Base-by-base conservation (phyloP, 192 early-diverging fungal species). In the Cetraspora pellucida region DNA sequence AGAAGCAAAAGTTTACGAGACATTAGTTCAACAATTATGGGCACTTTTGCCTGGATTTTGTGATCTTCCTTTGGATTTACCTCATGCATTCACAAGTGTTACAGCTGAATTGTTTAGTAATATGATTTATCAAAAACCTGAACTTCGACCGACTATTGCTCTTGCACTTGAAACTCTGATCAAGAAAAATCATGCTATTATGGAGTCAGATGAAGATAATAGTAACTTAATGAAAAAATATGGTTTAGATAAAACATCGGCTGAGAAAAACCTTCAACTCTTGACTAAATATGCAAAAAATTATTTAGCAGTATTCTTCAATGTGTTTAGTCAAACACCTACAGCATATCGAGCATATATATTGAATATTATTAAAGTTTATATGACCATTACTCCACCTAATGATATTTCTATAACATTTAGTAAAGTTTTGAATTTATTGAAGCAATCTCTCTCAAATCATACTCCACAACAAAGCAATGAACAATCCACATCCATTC, bases 1-100 rank as follows among this genome's bases (percentile, higher is more conserved):
- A 58, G 89, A 92, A 83, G 89, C 95, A 58, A 97, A 98, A 81
- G 87, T 99, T 47, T 97, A 91, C 82, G 93, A 93, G 67, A 96
- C 96, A 3, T 85, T 99, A 31, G 87, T 86, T 44, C 85, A 91
- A 43, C 97, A 99, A 85, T 86, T 96, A 50, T 99, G 96, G 94
- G 88, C 89, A 21, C 84, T 98, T 47, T 84, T 95, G 27, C 92
- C 92, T 25, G 92, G 91, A 25, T 90, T 97, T 76, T 98, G 95
- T 79, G 90, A 93, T 43, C 78, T 93, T 13, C 96, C 97, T 21
- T 67, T 79, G 21, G 97, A 98, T 79, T 82, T 97, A 47, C 47
- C 79, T 63, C 71, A 80, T 43, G 77, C 89, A 1, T 91, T 93
- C 73, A 88, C 84, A 47, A 83, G 87, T 43, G 78, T 63, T 23